These are phyloP conservation scores for Thelephora aurantiotincta DNA, from an alignment of 768 basidiomycete species.

Conservation along the genomic window DNA sequence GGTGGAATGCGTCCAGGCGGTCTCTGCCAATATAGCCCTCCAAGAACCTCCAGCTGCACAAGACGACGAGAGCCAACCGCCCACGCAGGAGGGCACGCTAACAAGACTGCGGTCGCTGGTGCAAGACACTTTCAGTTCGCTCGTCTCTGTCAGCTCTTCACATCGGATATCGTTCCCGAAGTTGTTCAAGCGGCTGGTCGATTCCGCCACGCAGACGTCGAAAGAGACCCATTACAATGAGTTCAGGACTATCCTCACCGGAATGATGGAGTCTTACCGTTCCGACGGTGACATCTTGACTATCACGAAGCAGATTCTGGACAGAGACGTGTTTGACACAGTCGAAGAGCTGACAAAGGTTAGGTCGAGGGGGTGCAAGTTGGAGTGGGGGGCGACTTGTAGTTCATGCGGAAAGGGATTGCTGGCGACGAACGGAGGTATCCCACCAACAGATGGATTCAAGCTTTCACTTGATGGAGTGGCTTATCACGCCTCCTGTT, in stretches of 20 bases:
- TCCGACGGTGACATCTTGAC: conserved; percentile 81
- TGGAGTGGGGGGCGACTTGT: conserved; percentile 34
- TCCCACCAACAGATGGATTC: background rate
- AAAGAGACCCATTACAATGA: conserved; percentile 71
- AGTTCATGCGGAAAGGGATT: conserved; percentile 37
- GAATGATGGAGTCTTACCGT: conserved; percentile 94
- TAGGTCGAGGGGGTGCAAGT: conserved; percentile 45
- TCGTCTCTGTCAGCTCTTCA: conserved; percentile 75
- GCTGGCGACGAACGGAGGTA: conserved; percentile 8
- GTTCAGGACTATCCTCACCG: conserved; percentile 78
- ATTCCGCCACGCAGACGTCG: conserved; percentile 42
- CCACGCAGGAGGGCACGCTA: conserved; percentile 23
- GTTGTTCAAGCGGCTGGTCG: conserved; percentile 84
- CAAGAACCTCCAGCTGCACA: conserved; percentile 6
- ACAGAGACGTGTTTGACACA: conserved; percentile 69
- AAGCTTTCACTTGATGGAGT: background rate
- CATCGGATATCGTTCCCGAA: conserved; percentile 79
- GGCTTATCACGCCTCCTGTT: background rate
- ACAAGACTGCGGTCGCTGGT: conserved; percentile 56
- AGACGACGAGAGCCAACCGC: conserved; percentile 8
- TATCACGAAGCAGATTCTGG: conserved; percentile 71
- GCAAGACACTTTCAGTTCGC: conserved; percentile 69
- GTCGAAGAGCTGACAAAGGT: conserved; percentile 46
- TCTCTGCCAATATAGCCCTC: conserved; percentile 31
- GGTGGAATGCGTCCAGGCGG: conserved; percentile 61